Evolutionary conservation across 139 green algal genomes (phyloP).

Genomic region (Nannochloris sp.): DNA sequence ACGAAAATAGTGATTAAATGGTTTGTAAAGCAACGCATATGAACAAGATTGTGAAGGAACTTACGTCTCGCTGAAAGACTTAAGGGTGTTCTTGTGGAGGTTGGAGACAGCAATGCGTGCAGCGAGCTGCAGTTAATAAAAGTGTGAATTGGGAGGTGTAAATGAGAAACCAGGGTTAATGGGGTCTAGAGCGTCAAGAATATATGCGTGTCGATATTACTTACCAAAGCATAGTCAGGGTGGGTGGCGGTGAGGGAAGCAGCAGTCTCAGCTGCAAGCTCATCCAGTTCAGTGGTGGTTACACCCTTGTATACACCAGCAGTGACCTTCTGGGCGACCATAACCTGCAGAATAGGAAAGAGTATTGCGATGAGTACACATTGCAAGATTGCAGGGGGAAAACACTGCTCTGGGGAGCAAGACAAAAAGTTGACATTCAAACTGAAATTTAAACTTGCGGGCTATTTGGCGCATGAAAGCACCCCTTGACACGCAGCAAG

Average conservation of each 20-base stretch:
- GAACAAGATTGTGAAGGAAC: background rate
- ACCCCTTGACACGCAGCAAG: no score
- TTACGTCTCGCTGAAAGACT: conserved; percentile 93
- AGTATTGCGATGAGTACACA: no score
- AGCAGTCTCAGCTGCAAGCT: conserved; percentile 97
- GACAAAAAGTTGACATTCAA: no score
- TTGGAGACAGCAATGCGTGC: conserved; percentile 98
- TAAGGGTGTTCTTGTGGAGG: conserved; percentile 98
- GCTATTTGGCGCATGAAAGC: no score
- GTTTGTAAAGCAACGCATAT: background rate
- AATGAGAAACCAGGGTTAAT: background rate
- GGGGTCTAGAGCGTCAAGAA: background rate
- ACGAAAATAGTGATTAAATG: background rate
- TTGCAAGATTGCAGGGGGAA: no score
- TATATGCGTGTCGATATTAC: background rate
- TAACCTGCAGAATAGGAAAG: no score
- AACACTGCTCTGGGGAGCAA: no score
- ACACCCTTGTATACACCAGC: conserved; percentile 94
- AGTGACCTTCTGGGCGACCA: conserved; percentile 97
- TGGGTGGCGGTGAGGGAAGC: conserved; percentile 94
- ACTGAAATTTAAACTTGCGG: background rate
- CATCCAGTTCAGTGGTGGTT: conserved; percentile 94
- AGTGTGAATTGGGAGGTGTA: background rate
- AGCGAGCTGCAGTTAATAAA: conserved; percentile 71
- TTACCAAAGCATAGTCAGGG: conserved; percentile 93